Conservation (phyloP, 371 early-diverging fungal genomes). For the Neoconidiobolus thromboides region DNA sequence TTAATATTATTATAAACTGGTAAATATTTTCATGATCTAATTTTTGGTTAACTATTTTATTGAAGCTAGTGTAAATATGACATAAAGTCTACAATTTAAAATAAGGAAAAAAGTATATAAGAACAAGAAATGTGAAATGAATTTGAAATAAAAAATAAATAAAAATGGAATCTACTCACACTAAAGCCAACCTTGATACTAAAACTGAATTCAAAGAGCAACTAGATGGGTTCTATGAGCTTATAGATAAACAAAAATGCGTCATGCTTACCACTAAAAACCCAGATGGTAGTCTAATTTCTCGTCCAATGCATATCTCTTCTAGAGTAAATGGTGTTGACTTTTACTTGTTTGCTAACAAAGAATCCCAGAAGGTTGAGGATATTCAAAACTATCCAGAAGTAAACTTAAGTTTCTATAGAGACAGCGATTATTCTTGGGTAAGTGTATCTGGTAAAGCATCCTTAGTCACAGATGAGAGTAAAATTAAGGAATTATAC, state of each 20-base stretch:
- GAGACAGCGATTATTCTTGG: slow-evolving; percentile 19
- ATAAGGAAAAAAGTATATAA: too few species aligned
- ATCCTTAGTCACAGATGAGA: slow-evolving; percentile 15
- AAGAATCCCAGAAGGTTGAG: slow-evolving; percentile 18
- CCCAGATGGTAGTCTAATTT: not conserved
- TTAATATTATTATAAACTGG: too few species aligned
- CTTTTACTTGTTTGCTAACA: slow-evolving; percentile 21
- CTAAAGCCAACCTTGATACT: too few species aligned
- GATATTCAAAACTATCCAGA: slow-evolving; percentile 20
- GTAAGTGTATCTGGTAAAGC: slow-evolving; percentile 21
- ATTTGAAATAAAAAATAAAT: too few species aligned
- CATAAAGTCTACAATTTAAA: too few species aligned
- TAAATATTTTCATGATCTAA: too few species aligned
- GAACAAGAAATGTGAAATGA: too few species aligned
- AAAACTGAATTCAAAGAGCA: too few species aligned
- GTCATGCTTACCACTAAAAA: slow-evolving; percentile 1
- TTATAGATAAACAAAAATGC: not conserved
- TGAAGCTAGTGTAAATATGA: too few species aligned
- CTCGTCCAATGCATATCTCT: slow-evolving; percentile 5
- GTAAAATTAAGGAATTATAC: slow-evolving; percentile 17
- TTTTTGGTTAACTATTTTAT: too few species aligned
- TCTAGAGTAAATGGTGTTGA: slow-evolving; percentile 10
- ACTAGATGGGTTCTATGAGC: not conserved
- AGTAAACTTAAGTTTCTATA: slow-evolving; percentile 19
- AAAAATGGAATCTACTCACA: too few species aligned